Conservation (phyloP, 441 rosid genomes). For the Hura crepitans region DNA sequence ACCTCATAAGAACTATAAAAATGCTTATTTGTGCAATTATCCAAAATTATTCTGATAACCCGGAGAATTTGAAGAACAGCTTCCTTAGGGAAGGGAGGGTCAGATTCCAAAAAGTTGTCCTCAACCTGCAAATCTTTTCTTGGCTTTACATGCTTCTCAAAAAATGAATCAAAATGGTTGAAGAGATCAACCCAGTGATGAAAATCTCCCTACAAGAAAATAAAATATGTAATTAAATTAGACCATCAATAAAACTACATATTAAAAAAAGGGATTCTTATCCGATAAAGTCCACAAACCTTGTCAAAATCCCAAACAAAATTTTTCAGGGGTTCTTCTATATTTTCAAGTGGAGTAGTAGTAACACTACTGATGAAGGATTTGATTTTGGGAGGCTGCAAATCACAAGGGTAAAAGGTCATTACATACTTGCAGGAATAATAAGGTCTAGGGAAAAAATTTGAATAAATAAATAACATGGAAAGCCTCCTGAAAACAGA, state of each 20-base stretch:
- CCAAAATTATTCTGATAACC: constrained; percentile 84
- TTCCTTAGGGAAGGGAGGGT: constrained; percentile 79
- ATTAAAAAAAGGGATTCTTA: constrained; percentile 4
- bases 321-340: constrained; percentile 67
- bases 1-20: constrained; percentile 95
- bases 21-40: constrained; percentile 93
- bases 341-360: constrained; percentile 61
- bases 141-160: constrained; percentile 79
- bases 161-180: constrained; percentile 86
- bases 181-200: constrained; percentile 99
- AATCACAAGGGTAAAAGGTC: constrained; percentile 16
- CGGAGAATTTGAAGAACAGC: constrained; percentile 90
- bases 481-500: constrained; percentile 1
- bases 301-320: constrained; percentile 93
- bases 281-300: constrained; percentile 33
- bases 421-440: constrained; percentile 13
- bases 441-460: constrained; percentile 9
- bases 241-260: neutral
- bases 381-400: constrained; percentile 93
- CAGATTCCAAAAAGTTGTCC: constrained; percentile 64
- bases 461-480: neutral
- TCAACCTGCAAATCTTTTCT: constrained; percentile 88
- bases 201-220: constrained; percentile 78
- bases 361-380: constrained; percentile 72
- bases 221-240: constrained; percentile 25